These are phyloP conservation scores for Moesziomyces antarcticus DNA, from an alignment of 1,284 basidiomycete genomes.

Conservation along the genomic window DNA sequence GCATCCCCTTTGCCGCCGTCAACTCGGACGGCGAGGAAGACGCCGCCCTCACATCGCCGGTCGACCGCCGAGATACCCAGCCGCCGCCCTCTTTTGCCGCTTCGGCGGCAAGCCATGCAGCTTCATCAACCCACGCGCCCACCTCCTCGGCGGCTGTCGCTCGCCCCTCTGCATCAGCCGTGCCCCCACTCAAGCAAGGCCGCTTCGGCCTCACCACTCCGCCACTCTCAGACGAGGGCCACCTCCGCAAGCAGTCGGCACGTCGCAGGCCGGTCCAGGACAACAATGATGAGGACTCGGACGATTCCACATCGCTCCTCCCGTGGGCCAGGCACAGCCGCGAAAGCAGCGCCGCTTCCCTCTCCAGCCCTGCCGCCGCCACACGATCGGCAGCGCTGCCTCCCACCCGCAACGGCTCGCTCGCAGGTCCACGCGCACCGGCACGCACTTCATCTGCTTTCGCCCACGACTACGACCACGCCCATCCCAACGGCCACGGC, in stretches of 20 bases:
- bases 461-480: slow-evolving; percentile 17
- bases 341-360: slow-evolving; percentile 30
- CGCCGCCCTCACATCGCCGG: slow-evolving; percentile 6
- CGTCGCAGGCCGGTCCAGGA: slow-evolving; percentile 11
- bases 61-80: slow-evolving; percentile 12
- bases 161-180: slow-evolving; percentile 5
- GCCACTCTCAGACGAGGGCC: slow-evolving; percentile 60
- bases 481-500: slow-evolving; percentile 1
- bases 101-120: background rate
- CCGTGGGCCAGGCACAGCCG: slow-evolving; percentile 57
- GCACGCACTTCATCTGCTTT: slow-evolving; percentile 34
- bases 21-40: slow-evolving; percentile 61
- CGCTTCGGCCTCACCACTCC: slow-evolving; percentile 55
- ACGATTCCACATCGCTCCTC: slow-evolving; percentile 58
- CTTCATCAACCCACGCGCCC: slow-evolving; percentile 14
- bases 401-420: slow-evolving; percentile 22
- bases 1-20: slow-evolving; percentile 58
- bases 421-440: slow-evolving; percentile 22
- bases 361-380: slow-evolving; percentile 8
- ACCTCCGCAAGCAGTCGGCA: slow-evolving; percentile 36
- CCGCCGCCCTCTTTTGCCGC: slow-evolving; percentile 15
- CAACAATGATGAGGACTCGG: slow-evolving; percentile 54
- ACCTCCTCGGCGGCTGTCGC: slow-evolving; percentile 1
- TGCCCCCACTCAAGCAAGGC: slow-evolving; percentile 14
- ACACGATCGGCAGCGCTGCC: background rate